These are phyloP conservation scores for Didymella lethalis DNA, from an alignment of 2,329 filamentous ascomycete genomes.

Conservation along the genomic window DNA sequence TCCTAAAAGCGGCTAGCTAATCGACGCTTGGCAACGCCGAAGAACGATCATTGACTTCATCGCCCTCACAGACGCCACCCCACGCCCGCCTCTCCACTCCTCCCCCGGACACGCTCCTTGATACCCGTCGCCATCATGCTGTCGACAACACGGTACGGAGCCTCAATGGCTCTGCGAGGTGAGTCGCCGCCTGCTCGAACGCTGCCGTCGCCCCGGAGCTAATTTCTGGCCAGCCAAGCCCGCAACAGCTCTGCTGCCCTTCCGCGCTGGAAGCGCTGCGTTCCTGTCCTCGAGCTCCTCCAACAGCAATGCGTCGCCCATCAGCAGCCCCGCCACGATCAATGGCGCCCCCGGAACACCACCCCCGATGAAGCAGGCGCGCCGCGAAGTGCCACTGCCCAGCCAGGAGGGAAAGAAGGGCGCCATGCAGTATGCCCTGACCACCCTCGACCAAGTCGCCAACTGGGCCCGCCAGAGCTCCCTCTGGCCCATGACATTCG, in stretches of 20 bases:
- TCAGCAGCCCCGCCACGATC: conserved; percentile 61
- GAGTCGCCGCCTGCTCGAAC: conserved; percentile 39
- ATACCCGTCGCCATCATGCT: conserved; percentile 56
- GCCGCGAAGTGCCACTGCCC: conserved; percentile 74
- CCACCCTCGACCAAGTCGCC: conserved; percentile 80
- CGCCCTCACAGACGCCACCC: conserved; percentile 42
- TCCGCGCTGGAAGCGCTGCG: conserved; percentile 67
- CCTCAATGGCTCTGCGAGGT: conserved; percentile 65
- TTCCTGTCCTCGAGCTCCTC: conserved; percentile 71
- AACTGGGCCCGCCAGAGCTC: conserved; percentile 90
- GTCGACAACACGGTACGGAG: conserved; percentile 59
- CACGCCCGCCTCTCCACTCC: conserved; percentile 50
- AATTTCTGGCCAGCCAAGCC: conserved; percentile 67
- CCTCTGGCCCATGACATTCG: conserved; percentile 92
- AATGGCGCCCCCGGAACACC: conserved; percentile 62
- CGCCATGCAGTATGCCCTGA: conserved; percentile 85
- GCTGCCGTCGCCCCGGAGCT: conserved; percentile 33
- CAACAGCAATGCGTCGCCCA: conserved; percentile 68
- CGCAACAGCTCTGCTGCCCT: conserved; percentile 67
- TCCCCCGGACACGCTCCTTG: conserved; percentile 44
- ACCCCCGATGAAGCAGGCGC: conserved; percentile 64
- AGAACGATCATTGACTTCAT: conserved; percentile 46
- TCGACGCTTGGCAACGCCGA: conserved; percentile 20
- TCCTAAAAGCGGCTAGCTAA: conserved; percentile 40
- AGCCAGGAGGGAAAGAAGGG: conserved; percentile 84